phyloP scores from a whole-genome alignment of 2,329 filamentous ascomycete species.

The Davidsoniella neocaledoniae region DNA sequence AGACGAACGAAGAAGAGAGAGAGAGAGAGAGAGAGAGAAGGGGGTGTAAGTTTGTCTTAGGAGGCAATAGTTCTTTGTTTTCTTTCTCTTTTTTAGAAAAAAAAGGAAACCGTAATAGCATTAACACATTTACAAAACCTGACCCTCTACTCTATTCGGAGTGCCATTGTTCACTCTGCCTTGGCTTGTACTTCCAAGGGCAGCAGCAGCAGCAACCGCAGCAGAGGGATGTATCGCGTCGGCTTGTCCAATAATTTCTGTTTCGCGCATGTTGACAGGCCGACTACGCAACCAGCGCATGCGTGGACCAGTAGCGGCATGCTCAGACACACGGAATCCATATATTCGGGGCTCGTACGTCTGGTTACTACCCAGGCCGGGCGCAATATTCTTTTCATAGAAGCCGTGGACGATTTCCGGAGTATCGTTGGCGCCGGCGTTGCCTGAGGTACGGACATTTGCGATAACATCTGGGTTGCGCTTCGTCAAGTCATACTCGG shows the following conservation, averaged over 20 bases:
- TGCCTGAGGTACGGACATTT: constrained; percentile 20
- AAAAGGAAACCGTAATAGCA: background rate
- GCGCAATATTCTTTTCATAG: constrained; percentile 70
- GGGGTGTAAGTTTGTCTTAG: too few relatives aligned
- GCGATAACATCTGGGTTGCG: constrained; percentile 44
- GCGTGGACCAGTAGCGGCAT: constrained; percentile 73
- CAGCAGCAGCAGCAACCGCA: background rate
- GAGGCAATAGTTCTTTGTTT: too few relatives aligned
- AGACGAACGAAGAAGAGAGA: background rate
- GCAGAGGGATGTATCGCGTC: constrained; percentile 21
- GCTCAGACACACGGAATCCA: constrained; percentile 84
- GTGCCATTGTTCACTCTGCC: constrained; percentile 7
- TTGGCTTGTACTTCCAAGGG: background rate
- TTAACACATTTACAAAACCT: background rate
- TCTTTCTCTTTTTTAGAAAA: background rate
- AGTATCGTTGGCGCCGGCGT: constrained; percentile 14
- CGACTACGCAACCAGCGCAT: constrained; percentile 94
- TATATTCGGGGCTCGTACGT: constrained; percentile 96
- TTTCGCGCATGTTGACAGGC: constrained; percentile 60
- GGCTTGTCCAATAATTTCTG: constrained; percentile 57
- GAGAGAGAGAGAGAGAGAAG: background rate
- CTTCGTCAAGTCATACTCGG: constrained; percentile 77
- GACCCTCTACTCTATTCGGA: constrained; percentile 8
- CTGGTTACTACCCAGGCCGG: constrained; percentile 62
- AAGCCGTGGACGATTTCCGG: constrained; percentile 65